Base-by-base conservation (phyloP, 2,329 filamentous ascomycete species). In the Hawksworthiomyces lignivorus region DNA sequence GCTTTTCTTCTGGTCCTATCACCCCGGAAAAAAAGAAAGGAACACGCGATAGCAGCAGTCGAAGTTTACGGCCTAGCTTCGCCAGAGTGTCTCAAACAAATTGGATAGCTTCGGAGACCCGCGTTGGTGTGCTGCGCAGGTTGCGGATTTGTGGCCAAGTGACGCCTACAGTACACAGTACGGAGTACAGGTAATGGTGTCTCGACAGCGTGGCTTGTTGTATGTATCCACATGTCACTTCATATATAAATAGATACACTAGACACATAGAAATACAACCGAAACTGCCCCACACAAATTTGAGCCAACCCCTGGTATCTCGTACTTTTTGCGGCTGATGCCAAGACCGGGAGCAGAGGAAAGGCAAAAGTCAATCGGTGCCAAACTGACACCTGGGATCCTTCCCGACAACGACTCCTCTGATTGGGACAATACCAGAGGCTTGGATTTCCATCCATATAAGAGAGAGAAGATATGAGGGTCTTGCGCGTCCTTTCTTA, bases 301-400 rank as follows among this genome's bases (percentile, higher is more conserved):
- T 10, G 21, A n/a, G 19, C 9, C 32, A 39, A 36, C 11, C 28
- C 33, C 32, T 36, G 15, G 18, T 18, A 38, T 35, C n/a, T n/a
- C n/a, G n/a, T n/a, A n/a, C n/a, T n/a, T n/a, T 31, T 26, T 45
- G 46, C 40, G 43, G 46, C 46, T 48, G 43, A 41, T 39, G 46
- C 43, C 46, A 48, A 48, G 43, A 36, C n/a, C 21, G 30, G 17
- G 18, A 24, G 7, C 10, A 30, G 19, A 12, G n/a, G 15, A 32
- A 10, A 29, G 15, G 14, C n/a, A 39, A 32, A 17, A 30, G 20
- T n/a, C n/a, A n/a, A n/a, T n/a, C n/a, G n/a, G n/a, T n/a, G n/a
- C n/a, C n/a, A n/a, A n/a, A n/a, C n/a, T n/a, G n/a, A n/a, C 10
- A 26, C 20, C 26, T 32, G 30, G 15, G 30, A 40, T 40, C 38